A percentile compares a stretch with the other conserved stretches of the same genome.
phyloP scores from a whole-genome alignment of 345 rosid species.

The Eucalyptus pauciflora region DNA sequence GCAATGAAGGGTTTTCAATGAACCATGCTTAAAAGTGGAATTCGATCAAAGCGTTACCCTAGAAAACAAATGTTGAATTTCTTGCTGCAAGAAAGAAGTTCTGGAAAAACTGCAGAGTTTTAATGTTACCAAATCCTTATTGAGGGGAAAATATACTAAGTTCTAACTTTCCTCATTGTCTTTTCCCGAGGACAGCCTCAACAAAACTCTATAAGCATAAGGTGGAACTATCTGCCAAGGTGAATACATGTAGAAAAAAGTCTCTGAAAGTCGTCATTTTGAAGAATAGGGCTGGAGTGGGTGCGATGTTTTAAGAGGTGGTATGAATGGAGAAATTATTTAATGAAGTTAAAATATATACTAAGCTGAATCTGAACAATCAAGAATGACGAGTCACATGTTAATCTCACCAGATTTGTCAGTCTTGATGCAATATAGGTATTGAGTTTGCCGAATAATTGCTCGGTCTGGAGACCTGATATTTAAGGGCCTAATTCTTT shows the following conservation, averaged over 20 bases:
- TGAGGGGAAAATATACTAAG: background rate
- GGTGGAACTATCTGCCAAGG: background rate
- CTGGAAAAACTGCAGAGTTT: background rate
- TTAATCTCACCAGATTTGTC: background rate
- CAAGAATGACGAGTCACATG: background rate
- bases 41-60: background rate
- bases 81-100: background rate
- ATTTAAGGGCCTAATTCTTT: background rate
- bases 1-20: background rate
- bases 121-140: background rate
- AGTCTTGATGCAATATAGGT: background rate
- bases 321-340: background rate
- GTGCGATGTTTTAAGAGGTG: background rate
- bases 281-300: background rate
- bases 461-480: background rate
- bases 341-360: background rate
- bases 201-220: background rate
- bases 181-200: background rate
- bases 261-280: background rate
- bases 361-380: background rate
- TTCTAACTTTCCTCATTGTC: background rate
- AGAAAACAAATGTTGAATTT: background rate
- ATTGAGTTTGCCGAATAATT: background rate
- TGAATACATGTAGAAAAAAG: background rate
- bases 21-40: background rate